Base-by-base conservation (phyloP, 2,329 filamentous ascomycete genomes). In the Aspergillus flavus region DNA sequence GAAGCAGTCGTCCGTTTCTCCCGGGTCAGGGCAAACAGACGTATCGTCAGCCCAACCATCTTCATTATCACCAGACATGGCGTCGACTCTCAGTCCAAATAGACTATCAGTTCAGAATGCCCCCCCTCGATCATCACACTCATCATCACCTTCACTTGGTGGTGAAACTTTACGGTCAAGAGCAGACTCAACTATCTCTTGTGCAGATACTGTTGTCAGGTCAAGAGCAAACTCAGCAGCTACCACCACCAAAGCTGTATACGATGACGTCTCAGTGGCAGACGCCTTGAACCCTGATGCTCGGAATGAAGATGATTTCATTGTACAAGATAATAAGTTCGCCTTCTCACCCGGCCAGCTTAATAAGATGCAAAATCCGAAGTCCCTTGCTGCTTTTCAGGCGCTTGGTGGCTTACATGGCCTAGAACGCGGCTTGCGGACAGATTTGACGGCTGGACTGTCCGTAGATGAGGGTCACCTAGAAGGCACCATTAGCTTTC, bases 311-410 rank as follows among this genome's bases (percentile, higher is more conserved):
- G 83, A 80, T 21, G 91, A 94, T 66, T 97, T 96, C 70, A 71
- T 86, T 16, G 88, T 94, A 12, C 84, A 89, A 6, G 83, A 93
- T 75, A 96, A 95, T 75, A 90, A 90, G 0, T 97, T 97, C 72
- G 93, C 92, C 19, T 97, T 93, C 74, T 87, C 89, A 2, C 78
- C 77, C 0, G 93, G 94, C 16, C 89, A 96, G 73, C 83, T 97
- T 66, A 90, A 89, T 71, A 97, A 96, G 78, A 86, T 97, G 80
- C 87, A 94, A 65, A 95, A 96, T 74, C 94, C 94, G 4, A 97
- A 97, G 81, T 96, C 88, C 65, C 79, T 96, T 62, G 83, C 89
- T 14, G 93, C 93, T 0, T 96, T 94, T 69, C 91, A 90, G 72
- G 89, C 89, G 16, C 76, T 97, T 6, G 93, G 94, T 56, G 94